These are phyloP conservation scores for Umbilicaria muhlenbergii DNA, from an alignment of 495 filamentous ascomycete genomes.

Conservation along the genomic window DNA sequence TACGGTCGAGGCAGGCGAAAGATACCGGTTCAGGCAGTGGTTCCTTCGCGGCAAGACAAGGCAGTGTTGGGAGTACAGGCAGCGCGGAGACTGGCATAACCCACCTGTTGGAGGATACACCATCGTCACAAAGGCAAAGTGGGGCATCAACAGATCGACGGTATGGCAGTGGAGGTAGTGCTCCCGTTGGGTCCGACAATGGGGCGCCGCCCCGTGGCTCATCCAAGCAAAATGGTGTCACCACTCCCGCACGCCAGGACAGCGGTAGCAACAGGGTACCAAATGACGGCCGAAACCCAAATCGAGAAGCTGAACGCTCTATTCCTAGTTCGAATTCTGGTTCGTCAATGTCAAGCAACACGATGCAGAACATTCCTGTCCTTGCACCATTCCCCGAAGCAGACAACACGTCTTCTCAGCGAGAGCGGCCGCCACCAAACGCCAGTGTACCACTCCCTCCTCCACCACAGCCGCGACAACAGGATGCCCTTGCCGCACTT, in stretches of 20 bases:
- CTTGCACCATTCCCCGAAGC: slow-evolving; percentile 47
- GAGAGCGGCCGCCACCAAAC: slow-evolving; percentile 21
- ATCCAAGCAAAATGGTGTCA: slow-evolving; percentile 7
- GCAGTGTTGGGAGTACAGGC: slow-evolving; percentile 48
- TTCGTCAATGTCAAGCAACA: slow-evolving; percentile 49
- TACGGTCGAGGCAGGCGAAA: slow-evolving; percentile 64
- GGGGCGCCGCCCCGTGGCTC: slow-evolving; percentile 30
- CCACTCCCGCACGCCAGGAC: slow-evolving; percentile 5
- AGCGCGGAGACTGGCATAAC: slow-evolving; percentile 46
- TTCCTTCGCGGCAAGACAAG: slow-evolving; percentile 38
- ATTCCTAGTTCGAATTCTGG: slow-evolving; percentile 22
- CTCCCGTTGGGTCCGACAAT: slow-evolving; percentile 29
- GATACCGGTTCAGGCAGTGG: slow-evolving; percentile 35
- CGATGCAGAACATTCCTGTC: slow-evolving; percentile 52
- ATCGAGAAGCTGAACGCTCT: slow-evolving; percentile 33
- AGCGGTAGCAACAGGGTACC: slow-evolving; percentile 4
- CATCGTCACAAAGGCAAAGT: slow-evolving; percentile 20
- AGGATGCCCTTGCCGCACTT: slow-evolving; percentile 80
- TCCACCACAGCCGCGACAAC: slow-evolving; percentile 63
- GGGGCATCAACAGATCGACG: slow-evolving; percentile 23
- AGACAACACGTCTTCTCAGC: slow-evolving; percentile 26
- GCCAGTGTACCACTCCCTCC: slow-evolving; percentile 54
- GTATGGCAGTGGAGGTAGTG: slow-evolving; percentile 30
- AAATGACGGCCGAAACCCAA: slow-evolving; percentile 11
- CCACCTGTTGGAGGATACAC: slow-evolving; percentile 47